These are phyloP conservation scores for Acacia pycnantha DNA, from an alignment of 331 rosid species.

Conservation along the genomic window DNA sequence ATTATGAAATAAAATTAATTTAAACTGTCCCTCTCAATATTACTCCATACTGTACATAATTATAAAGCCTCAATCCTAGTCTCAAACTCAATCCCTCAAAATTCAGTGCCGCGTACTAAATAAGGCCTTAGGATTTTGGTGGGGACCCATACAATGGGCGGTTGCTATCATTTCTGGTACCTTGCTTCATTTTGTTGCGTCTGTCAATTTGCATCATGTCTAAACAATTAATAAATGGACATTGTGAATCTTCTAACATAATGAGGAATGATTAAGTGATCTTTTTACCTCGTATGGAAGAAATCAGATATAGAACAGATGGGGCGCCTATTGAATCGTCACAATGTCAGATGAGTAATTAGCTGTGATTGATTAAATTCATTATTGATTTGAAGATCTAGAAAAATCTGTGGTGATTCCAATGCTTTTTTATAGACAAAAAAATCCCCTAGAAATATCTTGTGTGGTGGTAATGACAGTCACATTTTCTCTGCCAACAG, in stretches of 20 bases:
- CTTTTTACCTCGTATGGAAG: constrained; percentile 3
- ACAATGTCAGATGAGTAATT: background rate
- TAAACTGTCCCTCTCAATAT: too few relatives aligned
- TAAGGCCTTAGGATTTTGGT: too few relatives aligned
- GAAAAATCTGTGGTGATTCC: background rate
- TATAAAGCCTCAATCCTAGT: too few relatives aligned
- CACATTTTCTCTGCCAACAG: constrained; percentile 37
- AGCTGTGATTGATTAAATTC: background rate
- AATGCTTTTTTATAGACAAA: background rate
- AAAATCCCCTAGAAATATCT: background rate
- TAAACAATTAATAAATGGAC: background rate
- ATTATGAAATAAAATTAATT: too few relatives aligned
- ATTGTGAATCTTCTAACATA: constrained; percentile 1
- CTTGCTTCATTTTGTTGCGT: background rate
- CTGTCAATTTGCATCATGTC: background rate
- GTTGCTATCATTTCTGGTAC: background rate
- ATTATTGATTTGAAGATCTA: constrained; percentile 5
- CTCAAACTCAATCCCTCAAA: too few relatives aligned
- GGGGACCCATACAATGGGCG: background rate
- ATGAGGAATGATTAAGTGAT: constrained; percentile 6
- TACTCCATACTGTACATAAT: too few relatives aligned
- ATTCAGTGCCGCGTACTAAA: too few relatives aligned
- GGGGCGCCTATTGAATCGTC: background rate
- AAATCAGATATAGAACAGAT: background rate
- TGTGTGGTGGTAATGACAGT: constrained; percentile 27